Evolutionary conservation across 106 monocot genomes (phyloP).

Genomic region (Gastrodia elata): DNA sequence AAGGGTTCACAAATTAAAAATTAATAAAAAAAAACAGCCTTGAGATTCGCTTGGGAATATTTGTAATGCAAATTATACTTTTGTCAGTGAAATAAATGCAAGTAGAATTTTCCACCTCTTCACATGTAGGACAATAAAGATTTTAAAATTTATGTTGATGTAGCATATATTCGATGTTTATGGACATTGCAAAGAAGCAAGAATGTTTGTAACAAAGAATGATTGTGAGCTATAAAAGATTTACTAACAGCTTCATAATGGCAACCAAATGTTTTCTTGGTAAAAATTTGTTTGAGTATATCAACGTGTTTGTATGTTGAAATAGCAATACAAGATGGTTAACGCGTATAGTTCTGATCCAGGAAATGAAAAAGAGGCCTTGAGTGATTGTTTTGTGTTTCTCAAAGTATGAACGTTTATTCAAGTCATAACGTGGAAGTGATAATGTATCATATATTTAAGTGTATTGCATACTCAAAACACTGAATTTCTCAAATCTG

Average conservation of each 20-base stretch:
- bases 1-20: neutral
- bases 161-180: neutral
- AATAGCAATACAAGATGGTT: neutral
- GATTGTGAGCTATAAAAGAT: neutral
- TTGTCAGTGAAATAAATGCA: neutral
- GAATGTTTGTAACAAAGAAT: no score
- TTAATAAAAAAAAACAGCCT: neutral
- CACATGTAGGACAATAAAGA: neutral
- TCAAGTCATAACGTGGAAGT: no score
- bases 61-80: neutral
- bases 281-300: neutral
- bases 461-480: no score
- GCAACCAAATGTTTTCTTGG: neutral
- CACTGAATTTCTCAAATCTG: no score
- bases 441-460: no score
- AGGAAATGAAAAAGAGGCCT: neutral
- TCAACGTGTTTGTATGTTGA: neutral
- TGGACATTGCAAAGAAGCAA: neutral
- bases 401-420: no score
- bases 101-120: neutral
- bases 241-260: neutral
- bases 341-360: neutral
- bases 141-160: neutral
- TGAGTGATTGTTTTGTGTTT: no score
- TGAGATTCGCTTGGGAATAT: neutral